Conservation (phyloP, 192 early-diverging fungal genomes). For the Cetraspora pellucida region DNA sequence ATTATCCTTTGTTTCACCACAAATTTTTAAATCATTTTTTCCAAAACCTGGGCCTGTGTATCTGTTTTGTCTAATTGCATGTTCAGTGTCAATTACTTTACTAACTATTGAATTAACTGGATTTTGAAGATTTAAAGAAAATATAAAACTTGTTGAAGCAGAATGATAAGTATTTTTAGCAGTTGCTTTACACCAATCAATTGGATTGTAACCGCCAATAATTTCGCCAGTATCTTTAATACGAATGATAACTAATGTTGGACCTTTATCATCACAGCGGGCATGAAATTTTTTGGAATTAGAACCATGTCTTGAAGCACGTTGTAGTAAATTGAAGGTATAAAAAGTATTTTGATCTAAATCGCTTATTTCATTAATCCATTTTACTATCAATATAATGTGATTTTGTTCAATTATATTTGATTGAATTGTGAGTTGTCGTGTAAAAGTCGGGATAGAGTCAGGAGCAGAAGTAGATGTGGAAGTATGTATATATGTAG, state of each 20-base stretch:
- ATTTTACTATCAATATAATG: too few relatives aligned
- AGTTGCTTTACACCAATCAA: not conserved
- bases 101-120: not conserved
- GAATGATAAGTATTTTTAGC: not conserved
- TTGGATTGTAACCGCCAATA: constrained; percentile 12
- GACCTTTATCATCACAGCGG: not conserved
- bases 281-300: not conserved
- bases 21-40: not conserved
- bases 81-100: not conserved
- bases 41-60: not conserved
- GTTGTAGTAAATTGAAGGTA: not conserved
- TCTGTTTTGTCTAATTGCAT: not conserved
- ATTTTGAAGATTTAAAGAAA: not conserved
- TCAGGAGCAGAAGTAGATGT: too few relatives aligned
- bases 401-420: too few relatives aligned
- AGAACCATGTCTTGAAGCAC: not conserved
- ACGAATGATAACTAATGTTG: not conserved
- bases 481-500: too few relatives aligned
- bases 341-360: too few relatives aligned
- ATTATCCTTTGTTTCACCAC: not conserved
- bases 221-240: not conserved
- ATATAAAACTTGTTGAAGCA: not conserved
- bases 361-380: too few relatives aligned
- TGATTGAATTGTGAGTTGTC: too few relatives aligned
- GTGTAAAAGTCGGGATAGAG: too few relatives aligned